Base-by-base conservation (phyloP, 2,329 filamentous ascomycete genomes). In the Aspergillus sp. region DNA sequence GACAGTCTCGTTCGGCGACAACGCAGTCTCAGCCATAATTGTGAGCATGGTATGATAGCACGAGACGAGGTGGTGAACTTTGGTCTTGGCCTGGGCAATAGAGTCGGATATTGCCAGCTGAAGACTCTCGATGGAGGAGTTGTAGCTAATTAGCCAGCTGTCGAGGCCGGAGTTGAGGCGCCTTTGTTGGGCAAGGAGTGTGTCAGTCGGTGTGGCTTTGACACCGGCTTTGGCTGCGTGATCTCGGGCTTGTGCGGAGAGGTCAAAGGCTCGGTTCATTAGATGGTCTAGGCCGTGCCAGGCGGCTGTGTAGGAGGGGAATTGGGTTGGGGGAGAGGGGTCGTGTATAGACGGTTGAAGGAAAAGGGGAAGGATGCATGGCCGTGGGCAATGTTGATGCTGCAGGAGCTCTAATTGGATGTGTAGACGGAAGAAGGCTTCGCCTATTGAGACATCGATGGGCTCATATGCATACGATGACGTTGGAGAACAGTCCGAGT, bases 31-130 rank as follows among this genome's bases (percentile, higher is more conserved):
- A 4, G 70, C 69, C 75, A 83, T 82, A 59, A 85, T 79, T 4
- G 64, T 69, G 0, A 77, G 74, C 78, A 84, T 77, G 54, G 69
- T 73, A 64, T 83, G 73, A 60, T 83, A 80, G 3, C 74, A 60
- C 3, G 57, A 63, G 0, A 84, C 66, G 0, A 83, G 61, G 28
- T 31, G 45, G 54, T 56, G 54, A 28, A 56, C 22, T 23, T 34
- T 56, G 25, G 54, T n/a, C 13, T 61, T 53, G n/a, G 15, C 47
- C 3, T 49, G 22, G n/a, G 54, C 31, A 11, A 53, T 41, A 38
- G 7, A 6, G 1, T 46, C 47, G 11, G 38, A 25, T 2, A 30
- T 49, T 9, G 23, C 28, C 28, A 25, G 38, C 3, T 45, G 17
- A 15, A 53, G 50, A n/a, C 43, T 34, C 4, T 34, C 7, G 17